Evolutionary conservation across 768 basidiomycete species (phyloP).

Genomic region (Xerocomus spinulosus): DNA sequence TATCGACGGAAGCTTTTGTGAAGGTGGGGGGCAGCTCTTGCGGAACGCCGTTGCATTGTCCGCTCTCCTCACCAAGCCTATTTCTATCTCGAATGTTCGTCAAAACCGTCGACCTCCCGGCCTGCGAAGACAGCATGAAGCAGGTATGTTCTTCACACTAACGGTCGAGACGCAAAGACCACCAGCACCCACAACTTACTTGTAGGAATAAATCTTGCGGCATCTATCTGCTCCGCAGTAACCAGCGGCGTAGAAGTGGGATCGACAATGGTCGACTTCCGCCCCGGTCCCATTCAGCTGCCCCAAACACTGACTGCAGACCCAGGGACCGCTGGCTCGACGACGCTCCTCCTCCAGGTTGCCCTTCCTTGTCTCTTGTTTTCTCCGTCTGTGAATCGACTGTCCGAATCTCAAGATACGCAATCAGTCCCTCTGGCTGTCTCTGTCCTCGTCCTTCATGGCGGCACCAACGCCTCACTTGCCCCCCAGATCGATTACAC

Average conservation of each 20-base stretch:
- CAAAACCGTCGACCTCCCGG: slow-evolving; percentile 56
- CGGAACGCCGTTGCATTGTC: slow-evolving; percentile 66
- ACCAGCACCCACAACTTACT: no score
- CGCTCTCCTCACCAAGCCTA: slow-evolving; percentile 56
- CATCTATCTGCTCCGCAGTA: slow-evolving; percentile 53
- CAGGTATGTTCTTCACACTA: slow-evolving; percentile 38
- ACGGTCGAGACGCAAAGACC: background rate
- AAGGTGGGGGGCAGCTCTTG: slow-evolving; percentile 68
- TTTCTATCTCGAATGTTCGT: slow-evolving; percentile 60
- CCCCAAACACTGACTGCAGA: slow-evolving; percentile 42
- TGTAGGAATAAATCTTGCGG: slow-evolving; percentile 61
- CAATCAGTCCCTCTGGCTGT: slow-evolving; percentile 12
- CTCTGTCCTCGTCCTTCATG: slow-evolving; percentile 52
- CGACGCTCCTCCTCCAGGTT: slow-evolving; percentile 66
- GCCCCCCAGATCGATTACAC: slow-evolving; percentile 79
- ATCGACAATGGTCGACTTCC: slow-evolving; percentile 52
- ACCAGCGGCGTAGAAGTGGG: slow-evolving; percentile 50
- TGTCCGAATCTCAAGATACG: background rate
- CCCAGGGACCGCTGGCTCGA: slow-evolving; percentile 63
- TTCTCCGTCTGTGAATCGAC: slow-evolving; percentile 22
- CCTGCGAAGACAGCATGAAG: slow-evolving; percentile 67
- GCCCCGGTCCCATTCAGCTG: slow-evolving; percentile 42
- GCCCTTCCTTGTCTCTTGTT: slow-evolving; percentile 68
- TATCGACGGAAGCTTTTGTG: slow-evolving; percentile 44
- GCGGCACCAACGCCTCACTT: slow-evolving; percentile 67